Evolutionary conservation across 2,329 filamentous ascomycete species (phyloP), one percentile per base, ranked within the genome.

Genomic region (Fusarium phyllophilum): DNA sequence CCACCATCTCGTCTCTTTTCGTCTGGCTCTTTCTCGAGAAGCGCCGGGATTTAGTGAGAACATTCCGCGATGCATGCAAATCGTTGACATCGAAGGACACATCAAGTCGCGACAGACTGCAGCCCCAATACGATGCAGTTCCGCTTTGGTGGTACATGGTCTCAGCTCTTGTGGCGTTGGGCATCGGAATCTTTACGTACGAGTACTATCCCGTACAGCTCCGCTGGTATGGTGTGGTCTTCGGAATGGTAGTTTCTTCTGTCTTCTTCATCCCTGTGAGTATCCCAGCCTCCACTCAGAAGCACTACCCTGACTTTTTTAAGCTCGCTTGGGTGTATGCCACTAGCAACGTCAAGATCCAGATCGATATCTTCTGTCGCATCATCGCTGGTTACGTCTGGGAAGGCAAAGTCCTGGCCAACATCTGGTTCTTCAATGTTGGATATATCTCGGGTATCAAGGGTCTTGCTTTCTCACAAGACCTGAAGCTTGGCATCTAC

Each of bases 401-500:
- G 62, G 83, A 84, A n/a, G 83, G 83, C 62, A 84, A 85, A 33
- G 82, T 83, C 1, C 77, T 82, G 39, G 81, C 76, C 54, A 83
- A 83, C 45, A 83, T 84, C 39, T 81, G 80, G 79, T 82, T 83
- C 77, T 82, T 81, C 41, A 79, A 83, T 45, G 60, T 81, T 41
- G 82, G 79, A 6, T 85, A 84, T 52, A 85, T 85, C 41, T 82
- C 82, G 5, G 81, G 82, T 48, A 81, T 82, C 59, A 85, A 86
- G 62, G 84, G 80, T 0, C 78, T 85, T 6, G 80, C 80, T 11
- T 86, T 85, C 69, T 81, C 83, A 0, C 81, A 83, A 63, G 85
- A 87, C 48, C 72, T 86, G 36, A 87, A 87, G 68, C 79, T 87
- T 2, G 86, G 84, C 2, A 79, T 84, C 8, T 84, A 85, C 72